A percentile compares a stretch with the other conserved stretches of the same genome.
Conservation (phyloP, 2,329 filamentous ascomycete genomes). For the Botrytis porri region DNA sequence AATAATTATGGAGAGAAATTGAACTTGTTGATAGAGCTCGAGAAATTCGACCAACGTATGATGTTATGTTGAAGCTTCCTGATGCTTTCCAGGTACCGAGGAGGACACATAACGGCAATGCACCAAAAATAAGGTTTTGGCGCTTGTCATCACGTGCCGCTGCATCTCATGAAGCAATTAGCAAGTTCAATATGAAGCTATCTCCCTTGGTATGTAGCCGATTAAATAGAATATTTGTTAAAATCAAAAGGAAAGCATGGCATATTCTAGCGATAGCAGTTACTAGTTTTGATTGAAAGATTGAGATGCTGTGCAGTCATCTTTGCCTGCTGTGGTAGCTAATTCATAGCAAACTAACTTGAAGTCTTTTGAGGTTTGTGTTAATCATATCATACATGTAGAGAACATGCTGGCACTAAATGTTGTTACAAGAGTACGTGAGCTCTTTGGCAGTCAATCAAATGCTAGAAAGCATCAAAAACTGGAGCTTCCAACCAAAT, state of each 20-base stretch:
- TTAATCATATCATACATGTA: neutral
- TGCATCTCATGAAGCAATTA: neutral
- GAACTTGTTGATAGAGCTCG: slow-evolving; percentile 4
- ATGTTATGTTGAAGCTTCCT: slow-evolving; percentile 12
- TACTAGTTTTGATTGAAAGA: neutral
- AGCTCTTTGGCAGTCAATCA: neutral
- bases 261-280: neutral
- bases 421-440: neutral
- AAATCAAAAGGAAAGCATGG: neutral
- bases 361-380: neutral
- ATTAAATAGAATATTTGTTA: neutral
- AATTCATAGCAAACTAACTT: slow-evolving; percentile 1
- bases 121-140: slow-evolving; percentile 12
- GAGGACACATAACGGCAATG: slow-evolving; percentile 20
- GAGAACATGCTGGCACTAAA: neutral
- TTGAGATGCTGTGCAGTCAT: neutral
- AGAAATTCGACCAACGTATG: slow-evolving; percentile 11
- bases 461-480: neutral
- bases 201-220: neutral
- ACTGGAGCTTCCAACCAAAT: neutral
- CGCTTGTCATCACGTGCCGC: slow-evolving; percentile 10
- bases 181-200: neutral
- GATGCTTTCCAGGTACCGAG: slow-evolving; percentile 12
- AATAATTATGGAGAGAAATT: neutral
- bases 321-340: slow-evolving; percentile 9